Evolutionary conservation across 306 rosid genomes (phyloP).

Genomic region (Prunus mume): DNA sequence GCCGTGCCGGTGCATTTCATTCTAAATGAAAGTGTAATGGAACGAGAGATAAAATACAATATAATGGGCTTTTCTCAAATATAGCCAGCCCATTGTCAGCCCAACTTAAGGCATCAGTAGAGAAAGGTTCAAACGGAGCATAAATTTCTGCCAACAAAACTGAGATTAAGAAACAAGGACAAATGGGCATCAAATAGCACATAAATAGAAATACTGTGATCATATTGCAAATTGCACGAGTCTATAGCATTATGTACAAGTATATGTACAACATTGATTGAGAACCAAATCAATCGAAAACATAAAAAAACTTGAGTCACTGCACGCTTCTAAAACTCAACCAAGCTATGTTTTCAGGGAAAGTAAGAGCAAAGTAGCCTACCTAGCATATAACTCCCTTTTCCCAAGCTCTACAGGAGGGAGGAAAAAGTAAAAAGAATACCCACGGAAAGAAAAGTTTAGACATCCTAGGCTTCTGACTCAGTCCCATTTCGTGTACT

Average conservation of each 20-base stretch:
- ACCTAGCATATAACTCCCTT: background rate
- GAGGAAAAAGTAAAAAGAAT: background rate
- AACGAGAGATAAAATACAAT: too few species aligned
- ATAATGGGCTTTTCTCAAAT: background rate
- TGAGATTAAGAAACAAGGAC: background rate
- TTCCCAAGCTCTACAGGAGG: background rate
- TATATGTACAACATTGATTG: constrained; percentile 32
- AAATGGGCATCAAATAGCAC: background rate
- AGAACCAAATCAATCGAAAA: constrained; percentile 14
- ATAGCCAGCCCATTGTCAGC: background rate
- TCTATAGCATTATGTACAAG: constrained; percentile 36
- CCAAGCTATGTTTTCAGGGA: constrained; percentile 26
- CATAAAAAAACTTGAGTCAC: constrained; percentile 7
- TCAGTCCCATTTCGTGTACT: constrained; percentile 9
- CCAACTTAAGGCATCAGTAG: too few species aligned
- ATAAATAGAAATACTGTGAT: background rate
- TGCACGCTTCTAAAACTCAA: constrained; percentile 7
- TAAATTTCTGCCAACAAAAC: background rate
- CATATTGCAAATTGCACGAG: constrained; percentile 13
- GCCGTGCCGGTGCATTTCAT: too few species aligned
- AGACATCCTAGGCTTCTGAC: constrained; percentile 18
- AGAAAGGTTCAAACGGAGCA: too few species aligned
- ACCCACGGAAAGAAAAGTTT: background rate
- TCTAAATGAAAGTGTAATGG: too few species aligned
- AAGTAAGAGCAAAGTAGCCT: constrained; percentile 19